Base-by-base conservation (phyloP, 75 land plant species). In the Selaginella moellendorffii region DNA sequence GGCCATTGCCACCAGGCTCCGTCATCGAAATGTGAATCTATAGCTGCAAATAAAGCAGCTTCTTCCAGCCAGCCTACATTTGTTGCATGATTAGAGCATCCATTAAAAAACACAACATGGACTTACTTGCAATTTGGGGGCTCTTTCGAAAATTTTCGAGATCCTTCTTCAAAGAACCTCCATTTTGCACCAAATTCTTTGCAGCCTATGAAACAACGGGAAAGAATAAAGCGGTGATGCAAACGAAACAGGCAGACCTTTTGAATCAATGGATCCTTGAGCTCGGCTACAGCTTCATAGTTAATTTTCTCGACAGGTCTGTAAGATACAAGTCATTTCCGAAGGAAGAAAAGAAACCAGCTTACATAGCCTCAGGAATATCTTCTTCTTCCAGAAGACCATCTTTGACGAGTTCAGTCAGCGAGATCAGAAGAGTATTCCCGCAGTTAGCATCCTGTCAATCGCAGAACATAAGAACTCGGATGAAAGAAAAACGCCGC, bases 391-490 rank as follows among this genome's bases (percentile, higher is more conserved):
- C 60, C 63, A 92, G 63, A 29, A 92, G 73, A 25, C 87, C 97
- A 73, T 88, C 96, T 28, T 88, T 73, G 1, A 89, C 97, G 63
- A 92, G 87, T 68, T 81, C 87, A 21, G 88, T 89, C 22, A 92
- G 80, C 31, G 96, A 92, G 42, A 92, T 92, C 71, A 92, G 69
- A 66, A 92, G 82, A 0, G 97, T 92, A 66, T 92, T 92, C 2
- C 97, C 97, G 74, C 97, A 92, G 72, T 92, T 92, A 36, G 97
- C 96, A 83, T 92, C 97, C 96, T 89, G 70, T 56, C 27, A 64
- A 29, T 18, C 22, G 67, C 20, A 60, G 9, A 67, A 24, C 9
- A 24, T 5, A 62, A 62, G 14, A 22, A 62, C 2, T 27, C 30
- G 14, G 12, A 62, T 29, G 12, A 27, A 29, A 17, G 17, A 27